Conservation (phyloP, 192 early-diverging fungal species). For the Phlyctochytrium arcticum region DNA sequence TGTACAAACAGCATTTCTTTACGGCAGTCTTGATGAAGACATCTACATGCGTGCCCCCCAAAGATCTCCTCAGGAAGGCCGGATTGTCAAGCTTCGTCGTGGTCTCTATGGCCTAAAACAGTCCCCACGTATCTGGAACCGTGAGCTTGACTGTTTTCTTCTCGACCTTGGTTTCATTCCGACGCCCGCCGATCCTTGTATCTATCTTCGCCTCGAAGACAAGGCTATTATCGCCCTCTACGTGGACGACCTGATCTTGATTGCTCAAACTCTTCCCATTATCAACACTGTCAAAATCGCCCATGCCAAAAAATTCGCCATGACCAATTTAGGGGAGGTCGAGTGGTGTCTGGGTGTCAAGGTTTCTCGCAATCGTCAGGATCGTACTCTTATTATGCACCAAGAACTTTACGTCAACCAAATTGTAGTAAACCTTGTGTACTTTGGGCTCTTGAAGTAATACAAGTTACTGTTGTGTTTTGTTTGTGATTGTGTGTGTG, state of each 20-base stretch:
- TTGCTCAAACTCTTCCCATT: neutral
- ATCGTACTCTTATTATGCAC: too few species aligned
- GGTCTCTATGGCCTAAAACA: constrained; percentile 22
- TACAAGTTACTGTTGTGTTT: too few species aligned
- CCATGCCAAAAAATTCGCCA: neutral
- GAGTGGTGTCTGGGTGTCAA: too few species aligned
- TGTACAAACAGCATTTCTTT: constrained; percentile 32
- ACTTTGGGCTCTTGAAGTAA: too few species aligned
- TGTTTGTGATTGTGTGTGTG: too few species aligned
- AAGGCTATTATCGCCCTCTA: constrained; percentile 25
- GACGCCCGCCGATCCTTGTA: neutral
- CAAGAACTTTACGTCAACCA: too few species aligned
- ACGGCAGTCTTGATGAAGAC: constrained; percentile 19
- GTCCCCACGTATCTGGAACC: constrained; percentile 10
- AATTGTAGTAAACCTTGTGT: too few species aligned
- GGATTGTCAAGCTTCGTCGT: neutral
- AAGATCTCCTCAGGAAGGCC: constrained; percentile 1
- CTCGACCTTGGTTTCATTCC: neutral
- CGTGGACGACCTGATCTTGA: constrained; percentile 32
- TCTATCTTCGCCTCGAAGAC: constrained; percentile 11
- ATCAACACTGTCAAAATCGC: neutral
- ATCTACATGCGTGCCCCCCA: constrained; percentile 31
- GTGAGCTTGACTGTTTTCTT: neutral
- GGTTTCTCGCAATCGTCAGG: too few species aligned
- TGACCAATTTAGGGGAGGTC: neutral